phyloP scores from a whole-genome alignment of 306 rosid species.

The Quercus alba region DNA sequence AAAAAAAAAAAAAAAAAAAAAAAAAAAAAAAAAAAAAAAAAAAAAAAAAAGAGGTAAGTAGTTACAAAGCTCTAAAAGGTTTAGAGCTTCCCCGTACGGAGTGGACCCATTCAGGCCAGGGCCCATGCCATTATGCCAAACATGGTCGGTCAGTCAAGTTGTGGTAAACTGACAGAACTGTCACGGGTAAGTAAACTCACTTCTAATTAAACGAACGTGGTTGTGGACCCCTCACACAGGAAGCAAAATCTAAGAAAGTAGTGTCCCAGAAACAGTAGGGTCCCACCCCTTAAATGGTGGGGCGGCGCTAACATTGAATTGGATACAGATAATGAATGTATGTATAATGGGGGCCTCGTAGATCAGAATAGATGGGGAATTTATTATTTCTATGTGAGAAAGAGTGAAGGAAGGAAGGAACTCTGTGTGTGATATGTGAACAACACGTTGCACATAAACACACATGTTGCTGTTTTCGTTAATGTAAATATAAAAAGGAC shows the following conservation, averaged over 20 bases:
- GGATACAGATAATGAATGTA: too few relatives aligned
- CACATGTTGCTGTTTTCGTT: background rate
- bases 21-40: too few relatives aligned
- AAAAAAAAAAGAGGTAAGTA: too few relatives aligned
- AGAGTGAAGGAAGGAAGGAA: background rate
- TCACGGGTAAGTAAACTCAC: background rate
- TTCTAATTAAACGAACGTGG: background rate
- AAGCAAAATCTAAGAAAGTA: background rate
- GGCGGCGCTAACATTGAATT: constrained; percentile 6
- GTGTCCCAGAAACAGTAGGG: background rate
- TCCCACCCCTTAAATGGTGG: constrained; percentile 13
- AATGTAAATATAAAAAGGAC: too few relatives aligned
- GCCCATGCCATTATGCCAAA: too few relatives aligned
- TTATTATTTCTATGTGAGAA: background rate
- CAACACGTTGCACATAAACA: background rate
- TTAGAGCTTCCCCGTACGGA: too few relatives aligned
- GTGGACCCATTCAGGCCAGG: too few relatives aligned
- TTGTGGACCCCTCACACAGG: background rate
- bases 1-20: too few relatives aligned
- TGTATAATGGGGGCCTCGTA: too few relatives aligned
- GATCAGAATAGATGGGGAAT: background rate
- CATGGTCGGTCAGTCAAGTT: background rate
- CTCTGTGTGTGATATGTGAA: background rate
- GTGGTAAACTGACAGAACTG: constrained; percentile 8
- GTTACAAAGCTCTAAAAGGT: too few relatives aligned